A percentile compares a stretch with the other conserved stretches of the same genome.
Evolutionary conservation across 495 filamentous ascomycete genomes (phyloP).

Genomic region (Stereocaulon alpinum): DNA sequence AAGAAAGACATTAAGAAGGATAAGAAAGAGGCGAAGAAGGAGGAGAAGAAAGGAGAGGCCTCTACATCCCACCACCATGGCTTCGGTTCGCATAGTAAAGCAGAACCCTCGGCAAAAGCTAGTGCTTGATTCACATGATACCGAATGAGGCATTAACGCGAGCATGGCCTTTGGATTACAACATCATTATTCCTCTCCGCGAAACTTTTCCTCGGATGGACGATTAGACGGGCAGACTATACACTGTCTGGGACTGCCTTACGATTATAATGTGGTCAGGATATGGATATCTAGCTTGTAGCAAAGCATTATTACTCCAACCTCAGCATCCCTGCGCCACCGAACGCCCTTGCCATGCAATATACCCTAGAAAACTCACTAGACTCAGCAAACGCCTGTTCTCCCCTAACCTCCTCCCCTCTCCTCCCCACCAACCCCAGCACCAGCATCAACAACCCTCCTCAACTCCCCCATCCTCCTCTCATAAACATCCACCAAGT

Average conservation of each 20-base stretch:
- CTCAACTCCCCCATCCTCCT: slow-evolving; percentile 19
- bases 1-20: slow-evolving; percentile 62
- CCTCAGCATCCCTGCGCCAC: no score
- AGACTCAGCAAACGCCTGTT: no score
- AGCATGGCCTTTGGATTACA: no score
- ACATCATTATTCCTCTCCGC: no score
- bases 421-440: neutral
- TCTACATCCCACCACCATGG: slow-evolving; percentile 44
- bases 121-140: neutral
- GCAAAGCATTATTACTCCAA: no score
- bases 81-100: slow-evolving; percentile 14
- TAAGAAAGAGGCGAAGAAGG: slow-evolving; percentile 60
- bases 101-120: neutral
- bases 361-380: no score
- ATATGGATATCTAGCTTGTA: no score
- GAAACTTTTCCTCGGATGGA: no score
- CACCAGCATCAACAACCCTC: slow-evolving; percentile 21
- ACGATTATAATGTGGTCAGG: no score
- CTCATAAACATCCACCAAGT: slow-evolving; percentile 17
- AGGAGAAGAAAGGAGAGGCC: slow-evolving; percentile 53
- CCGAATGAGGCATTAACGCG: neutral
- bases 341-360: no score
- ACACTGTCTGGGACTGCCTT: no score
- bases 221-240: no score
- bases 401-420: neutral